Evolutionary conservation across 768 basidiomycete species (phyloP).

Genomic region (Leccinum variicolor): DNA sequence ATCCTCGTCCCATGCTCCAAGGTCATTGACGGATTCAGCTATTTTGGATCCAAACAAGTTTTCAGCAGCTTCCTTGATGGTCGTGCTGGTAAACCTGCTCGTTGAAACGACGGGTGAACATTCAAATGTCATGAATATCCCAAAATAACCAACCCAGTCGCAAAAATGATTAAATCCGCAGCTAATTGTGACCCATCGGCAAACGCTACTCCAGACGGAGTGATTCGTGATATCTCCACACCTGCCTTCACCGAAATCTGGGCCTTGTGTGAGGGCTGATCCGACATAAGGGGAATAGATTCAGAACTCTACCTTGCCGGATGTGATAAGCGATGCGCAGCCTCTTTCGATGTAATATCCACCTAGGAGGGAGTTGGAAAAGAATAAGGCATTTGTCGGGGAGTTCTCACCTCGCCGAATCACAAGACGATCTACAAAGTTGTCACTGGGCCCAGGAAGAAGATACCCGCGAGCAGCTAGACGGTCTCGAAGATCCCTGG

Average conservation of each 20-base stretch:
- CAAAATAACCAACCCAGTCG: neutral
- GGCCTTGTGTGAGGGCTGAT: neutral
- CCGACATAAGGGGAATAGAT: neutral
- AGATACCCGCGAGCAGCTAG: neutral
- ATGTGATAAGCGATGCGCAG: neutral
- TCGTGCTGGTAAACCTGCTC: neutral
- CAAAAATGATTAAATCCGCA: neutral
- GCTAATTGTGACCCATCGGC: neutral
- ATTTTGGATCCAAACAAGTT: neutral
- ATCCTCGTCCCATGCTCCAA: constrained; percentile 8
- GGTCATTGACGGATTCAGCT: constrained; percentile 8
- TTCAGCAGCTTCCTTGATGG: neutral
- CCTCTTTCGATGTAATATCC: neutral
- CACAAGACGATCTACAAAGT: neutral
- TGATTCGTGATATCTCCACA: neutral
- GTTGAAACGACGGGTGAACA: neutral
- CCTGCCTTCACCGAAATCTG: neutral
- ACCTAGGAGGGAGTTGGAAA: neutral
- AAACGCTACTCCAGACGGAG: neutral
- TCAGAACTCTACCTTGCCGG: neutral
- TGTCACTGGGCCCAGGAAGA: neutral
- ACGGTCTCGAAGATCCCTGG: neutral
- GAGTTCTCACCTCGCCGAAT: neutral
- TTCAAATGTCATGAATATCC: neutral
- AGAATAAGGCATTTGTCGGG: neutral